Conservation (phyloP, 805 yeast species). For the Hanseniaspora osmophila region DNA sequence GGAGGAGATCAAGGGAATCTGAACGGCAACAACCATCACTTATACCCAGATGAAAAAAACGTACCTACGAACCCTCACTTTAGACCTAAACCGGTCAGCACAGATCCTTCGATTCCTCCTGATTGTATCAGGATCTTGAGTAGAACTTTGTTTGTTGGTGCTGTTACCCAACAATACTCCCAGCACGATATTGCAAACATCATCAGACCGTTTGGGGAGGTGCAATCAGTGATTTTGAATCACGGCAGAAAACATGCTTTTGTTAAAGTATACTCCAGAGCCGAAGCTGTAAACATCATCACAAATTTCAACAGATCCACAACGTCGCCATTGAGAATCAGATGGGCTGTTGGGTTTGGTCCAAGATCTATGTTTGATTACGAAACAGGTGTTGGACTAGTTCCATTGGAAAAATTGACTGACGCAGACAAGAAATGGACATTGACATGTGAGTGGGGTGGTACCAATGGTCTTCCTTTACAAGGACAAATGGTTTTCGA, state of each 20-base stretch:
- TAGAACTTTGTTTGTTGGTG: constrained; percentile 88
- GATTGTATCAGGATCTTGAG: constrained; percentile 73
- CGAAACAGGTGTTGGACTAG: constrained; percentile 75
- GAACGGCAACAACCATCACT: constrained; percentile 20
- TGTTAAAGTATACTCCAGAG: constrained; percentile 82
- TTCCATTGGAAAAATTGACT: constrained; percentile 76
- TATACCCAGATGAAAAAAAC: constrained; percentile 41
- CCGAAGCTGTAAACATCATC: constrained; percentile 78
- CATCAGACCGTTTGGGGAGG: constrained; percentile 77
- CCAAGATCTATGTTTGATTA: constrained; percentile 97
- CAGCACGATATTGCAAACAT: constrained; percentile 56
- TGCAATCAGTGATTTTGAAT: constrained; percentile 79
- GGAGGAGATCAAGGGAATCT: too few relatives aligned
- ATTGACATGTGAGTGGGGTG: constrained; percentile 88
- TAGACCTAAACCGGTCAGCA: constrained; percentile 58
- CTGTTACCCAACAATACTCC: constrained; percentile 73
- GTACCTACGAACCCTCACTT: constrained; percentile 60
- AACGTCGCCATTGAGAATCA: constrained; percentile 42
- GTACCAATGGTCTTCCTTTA: constrained; percentile 79
- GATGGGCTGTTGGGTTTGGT: constrained; percentile 99
- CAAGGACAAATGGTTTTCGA: constrained; percentile 73
- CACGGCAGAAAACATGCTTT: constrained; percentile 89
- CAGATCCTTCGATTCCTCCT: constrained; percentile 58
- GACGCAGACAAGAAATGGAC: constrained; percentile 92
- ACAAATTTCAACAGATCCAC: constrained; percentile 44